Evolutionary conservation across 106 monocot genomes (phyloP), one percentile per base, ranked within the genome.

Genomic region (Apostasia ramifera): DNA sequence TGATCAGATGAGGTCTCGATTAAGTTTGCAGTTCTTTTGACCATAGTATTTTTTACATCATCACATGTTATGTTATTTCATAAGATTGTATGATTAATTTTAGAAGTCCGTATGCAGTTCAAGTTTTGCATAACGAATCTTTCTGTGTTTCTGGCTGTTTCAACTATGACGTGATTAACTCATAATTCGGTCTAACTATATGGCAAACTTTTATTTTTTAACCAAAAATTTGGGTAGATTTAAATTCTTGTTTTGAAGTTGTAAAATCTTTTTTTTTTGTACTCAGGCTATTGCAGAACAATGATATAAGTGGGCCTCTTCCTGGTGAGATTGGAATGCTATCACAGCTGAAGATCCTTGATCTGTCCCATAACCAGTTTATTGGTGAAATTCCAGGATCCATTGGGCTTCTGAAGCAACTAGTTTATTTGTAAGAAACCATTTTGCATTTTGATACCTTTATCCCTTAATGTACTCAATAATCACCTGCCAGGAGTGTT

Each of bases 321-420:
- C 92, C 97, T 75, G 40, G 73, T 47, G 86, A 92, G 71, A 79
- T 97, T 47, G 97, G 92, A 58, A 92, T 89, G 70, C 55, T 97
- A 39, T 77, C 75, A 8, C 76, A 83, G 50, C 86, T 92, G 2
- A 82, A 81, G 53, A 87, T 89, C 14, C 89, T 97, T 81, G 92
- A 92, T 57, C 74, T 97, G 26, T 92, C 97, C 48, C 77, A 80
- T 66, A 92, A 97, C 66, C 89, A 89, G 59, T 89, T 97, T 79
- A 44, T 71, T 63, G 87, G 89, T 53, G 77, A 87, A 75, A 97
- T 97, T 61, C 97, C 97, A 50, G 74, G 46, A 60, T 87, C 89
- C 10, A 70, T 97, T 50, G 97, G 97, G 52, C 80, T 71, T 64
- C 75, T 97, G 63, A 74, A 71, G 70, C 82, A 81, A 57, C 77